phyloP scores from a whole-genome alignment of 345 rosid species.

The Salix caprea region DNA sequence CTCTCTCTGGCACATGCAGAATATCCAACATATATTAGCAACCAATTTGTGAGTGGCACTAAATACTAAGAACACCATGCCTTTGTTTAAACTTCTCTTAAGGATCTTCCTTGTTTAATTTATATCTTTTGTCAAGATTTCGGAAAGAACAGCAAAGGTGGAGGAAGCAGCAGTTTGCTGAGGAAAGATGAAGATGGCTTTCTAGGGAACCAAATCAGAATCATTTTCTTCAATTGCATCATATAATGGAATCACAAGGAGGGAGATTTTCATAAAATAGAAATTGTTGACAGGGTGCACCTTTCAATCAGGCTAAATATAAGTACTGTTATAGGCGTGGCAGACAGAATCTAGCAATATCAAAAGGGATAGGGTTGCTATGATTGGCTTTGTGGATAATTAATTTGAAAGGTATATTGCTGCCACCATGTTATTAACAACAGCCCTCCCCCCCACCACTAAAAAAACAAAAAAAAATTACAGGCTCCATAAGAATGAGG shows the following conservation, averaged over 20 bases:
- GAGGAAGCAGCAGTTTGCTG: not conserved
- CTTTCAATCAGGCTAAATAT: constrained; percentile 1
- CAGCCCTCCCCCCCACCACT: no score
- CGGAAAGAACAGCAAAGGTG: not conserved
- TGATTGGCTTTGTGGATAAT: constrained; percentile 6
- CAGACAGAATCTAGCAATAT: constrained; percentile 41
- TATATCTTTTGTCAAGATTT: not conserved
- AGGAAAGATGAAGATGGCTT: not conserved
- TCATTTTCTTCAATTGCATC: not conserved
- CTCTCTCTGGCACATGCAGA: not conserved
- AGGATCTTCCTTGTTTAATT: not conserved
- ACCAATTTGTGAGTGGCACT: not conserved
- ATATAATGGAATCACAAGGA: constrained; percentile 2
- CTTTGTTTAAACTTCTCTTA: not conserved
- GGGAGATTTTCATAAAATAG: not conserved
- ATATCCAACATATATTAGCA: not conserved
- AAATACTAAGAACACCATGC: not conserved
- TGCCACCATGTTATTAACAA: no score
- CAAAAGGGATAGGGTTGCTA: constrained; percentile 1
- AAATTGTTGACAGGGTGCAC: constrained; percentile 5
- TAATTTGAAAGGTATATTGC: no score
- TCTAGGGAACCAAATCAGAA: constrained; percentile 8
- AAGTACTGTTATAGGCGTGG: constrained; percentile 25
- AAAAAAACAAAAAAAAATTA: no score
- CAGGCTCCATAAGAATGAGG: no score